Conservation (phyloP, 495 filamentous ascomycete genomes). For the Penicillium alfredii region DNA sequence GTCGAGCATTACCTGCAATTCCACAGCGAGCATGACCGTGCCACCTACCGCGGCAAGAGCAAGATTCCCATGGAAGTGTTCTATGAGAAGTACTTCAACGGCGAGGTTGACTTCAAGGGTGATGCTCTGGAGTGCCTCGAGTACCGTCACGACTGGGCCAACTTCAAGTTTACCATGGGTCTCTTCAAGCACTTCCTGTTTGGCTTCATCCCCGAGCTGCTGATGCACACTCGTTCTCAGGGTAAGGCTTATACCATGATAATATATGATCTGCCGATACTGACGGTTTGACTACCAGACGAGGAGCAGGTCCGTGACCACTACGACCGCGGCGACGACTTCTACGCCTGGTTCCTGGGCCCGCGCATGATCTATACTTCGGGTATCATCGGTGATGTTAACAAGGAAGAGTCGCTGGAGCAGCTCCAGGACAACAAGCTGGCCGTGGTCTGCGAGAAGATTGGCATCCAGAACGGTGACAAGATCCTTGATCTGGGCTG, state of each 20-base stretch:
- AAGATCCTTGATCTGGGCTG: conserved; percentile 63
- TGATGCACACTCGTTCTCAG: conserved; percentile 64
- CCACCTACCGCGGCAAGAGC: conserved; percentile 68
- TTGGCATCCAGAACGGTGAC: conserved; percentile 55
- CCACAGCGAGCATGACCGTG: conserved; percentile 64
- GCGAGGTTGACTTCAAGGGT: conserved; percentile 79
- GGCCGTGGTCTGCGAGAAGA: conserved; percentile 66
- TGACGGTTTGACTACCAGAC: conserved; percentile 37
- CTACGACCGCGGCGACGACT: conserved; percentile 70
- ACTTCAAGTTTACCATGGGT: conserved; percentile 60
- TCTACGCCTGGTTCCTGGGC: conserved; percentile 70
- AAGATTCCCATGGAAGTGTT: conserved; percentile 85
- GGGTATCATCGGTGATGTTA: conserved; percentile 61
- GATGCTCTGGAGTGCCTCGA: conserved; percentile 74
- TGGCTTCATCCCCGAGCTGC: conserved; percentile 61
- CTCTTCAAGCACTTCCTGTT: conserved; percentile 63
- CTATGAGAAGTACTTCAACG: conserved; percentile 84
- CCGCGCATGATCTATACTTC: conserved; percentile 72
- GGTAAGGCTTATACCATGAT: conserved; percentile 33
- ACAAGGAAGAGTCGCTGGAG: conserved; percentile 59
- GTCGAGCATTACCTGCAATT: conserved; percentile 83
- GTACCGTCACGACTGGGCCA: conserved; percentile 84
- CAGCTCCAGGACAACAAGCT: conserved; percentile 69
- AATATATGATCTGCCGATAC: conserved; percentile 5
- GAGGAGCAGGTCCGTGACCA: conserved; percentile 72